Percentiles rank a stretch among this genome's conserved stretches.
These are phyloP conservation scores for Pythium dissotocum DNA, from an alignment of 352 stramenopile species.

Conservation along the genomic window DNA sequence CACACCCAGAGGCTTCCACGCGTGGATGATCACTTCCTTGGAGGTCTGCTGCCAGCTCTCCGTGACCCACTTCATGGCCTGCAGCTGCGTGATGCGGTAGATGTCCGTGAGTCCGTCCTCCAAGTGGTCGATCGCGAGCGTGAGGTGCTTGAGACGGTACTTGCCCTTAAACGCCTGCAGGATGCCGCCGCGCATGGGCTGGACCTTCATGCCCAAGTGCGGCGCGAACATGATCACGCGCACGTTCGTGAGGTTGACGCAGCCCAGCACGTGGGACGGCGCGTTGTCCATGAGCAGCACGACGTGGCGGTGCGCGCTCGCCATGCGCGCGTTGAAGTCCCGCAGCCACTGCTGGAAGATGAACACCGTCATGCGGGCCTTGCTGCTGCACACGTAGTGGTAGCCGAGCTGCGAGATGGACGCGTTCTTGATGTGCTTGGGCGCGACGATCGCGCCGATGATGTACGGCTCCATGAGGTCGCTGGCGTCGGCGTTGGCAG, in stretches of 20 bases:
- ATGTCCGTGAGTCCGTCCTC: conserved; percentile 77
- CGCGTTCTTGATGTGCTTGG: conserved; percentile 80
- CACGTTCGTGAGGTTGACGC: conserved; percentile 83
- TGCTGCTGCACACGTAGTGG: conserved; percentile 86
- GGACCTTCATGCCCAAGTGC: conserved; percentile 83
- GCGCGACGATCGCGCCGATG: conserved; percentile 69
- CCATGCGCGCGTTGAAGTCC: conserved; percentile 87
- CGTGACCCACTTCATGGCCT: conserved; percentile 87
- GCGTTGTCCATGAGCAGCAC: conserved; percentile 87
- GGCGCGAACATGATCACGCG: conserved; percentile 85
- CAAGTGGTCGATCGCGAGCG: conserved; percentile 79
- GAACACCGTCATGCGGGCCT: conserved; percentile 85
- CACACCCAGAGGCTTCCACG: conserved; percentile 78
- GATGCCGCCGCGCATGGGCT: conserved; percentile 86
- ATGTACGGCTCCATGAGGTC: conserved; percentile 89
- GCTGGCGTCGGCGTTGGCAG: conserved; percentile 68
- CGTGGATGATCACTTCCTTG: conserved; percentile 74
- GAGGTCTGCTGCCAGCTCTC: conserved; percentile 82
- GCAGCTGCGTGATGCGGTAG: conserved; percentile 83
- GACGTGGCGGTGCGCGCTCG: conserved; percentile 78
- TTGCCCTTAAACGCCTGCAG: conserved; percentile 84
- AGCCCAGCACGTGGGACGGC: conserved; percentile 80
- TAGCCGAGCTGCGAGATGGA: conserved; percentile 82
- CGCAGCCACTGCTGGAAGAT: conserved; percentile 89
- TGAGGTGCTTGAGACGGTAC: conserved; percentile 85